These are phyloP conservation scores for Talaromyces sp. DNA, from an alignment of 2,329 filamentous ascomycete genomes.

Conservation along the genomic window DNA sequence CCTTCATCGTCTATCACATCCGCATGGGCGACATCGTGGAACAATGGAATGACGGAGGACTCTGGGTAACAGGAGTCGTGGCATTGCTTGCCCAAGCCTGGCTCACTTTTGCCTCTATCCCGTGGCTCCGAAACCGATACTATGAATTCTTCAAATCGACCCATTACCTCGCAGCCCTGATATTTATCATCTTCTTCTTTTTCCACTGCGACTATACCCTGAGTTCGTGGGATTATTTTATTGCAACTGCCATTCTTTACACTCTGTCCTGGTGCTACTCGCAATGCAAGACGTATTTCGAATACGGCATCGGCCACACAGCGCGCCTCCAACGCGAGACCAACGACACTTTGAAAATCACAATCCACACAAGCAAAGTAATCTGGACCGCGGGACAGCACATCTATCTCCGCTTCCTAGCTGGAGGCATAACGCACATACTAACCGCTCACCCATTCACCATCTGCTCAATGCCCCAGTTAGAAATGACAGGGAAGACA, in stretches of 20 bases:
- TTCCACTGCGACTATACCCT: conserved; percentile 57
- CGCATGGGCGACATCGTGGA: conserved; percentile 46
- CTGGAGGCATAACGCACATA: conserved; percentile 44
- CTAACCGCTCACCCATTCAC: conserved; percentile 65
- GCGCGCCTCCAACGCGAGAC: conserved; percentile 51
- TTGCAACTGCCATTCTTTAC: conserved; percentile 55
- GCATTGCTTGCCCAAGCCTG: conserved; percentile 53
- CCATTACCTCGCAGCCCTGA: conserved; percentile 51
- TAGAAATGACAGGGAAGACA: conserved; percentile 51
- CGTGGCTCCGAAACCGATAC: conserved; percentile 46
- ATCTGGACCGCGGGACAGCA: conserved; percentile 63
- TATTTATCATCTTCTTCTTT: conserved; percentile 61
- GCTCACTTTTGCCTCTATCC: conserved; percentile 47
- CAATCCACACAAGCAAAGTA: conserved; percentile 48
- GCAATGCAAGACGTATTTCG: conserved; percentile 48
- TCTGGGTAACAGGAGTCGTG: conserved; percentile 55
- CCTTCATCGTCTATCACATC: conserved; percentile 54
- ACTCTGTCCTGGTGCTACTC: conserved; percentile 47
- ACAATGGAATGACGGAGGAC: conserved; percentile 44
- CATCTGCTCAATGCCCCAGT: conserved; percentile 52
- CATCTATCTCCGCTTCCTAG: conserved; percentile 58
- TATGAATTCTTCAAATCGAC: conserved; percentile 63
- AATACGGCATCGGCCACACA: conserved; percentile 48
- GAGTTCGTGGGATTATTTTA: conserved; percentile 61
- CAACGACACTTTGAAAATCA: conserved; percentile 45